phyloP scores from a whole-genome alignment of 805 yeast genomes.

The Myxozyma kluyveri region DNA sequence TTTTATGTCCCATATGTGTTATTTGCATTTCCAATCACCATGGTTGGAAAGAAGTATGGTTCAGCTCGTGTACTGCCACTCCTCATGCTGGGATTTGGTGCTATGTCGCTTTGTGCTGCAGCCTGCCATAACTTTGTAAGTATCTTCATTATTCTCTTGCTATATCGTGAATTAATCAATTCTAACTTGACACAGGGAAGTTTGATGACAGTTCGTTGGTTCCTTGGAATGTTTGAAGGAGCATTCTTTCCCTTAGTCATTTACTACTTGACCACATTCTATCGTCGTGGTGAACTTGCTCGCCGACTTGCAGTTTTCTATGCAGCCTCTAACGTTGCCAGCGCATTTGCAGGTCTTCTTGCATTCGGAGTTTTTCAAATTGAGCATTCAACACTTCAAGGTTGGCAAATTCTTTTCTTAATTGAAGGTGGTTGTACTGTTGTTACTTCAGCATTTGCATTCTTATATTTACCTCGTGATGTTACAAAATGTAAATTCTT shows the following conservation, averaged over 20 bases:
- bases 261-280: constrained; percentile 48
- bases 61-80: constrained; percentile 47
- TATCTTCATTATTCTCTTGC: too few species aligned
- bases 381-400: constrained; percentile 41
- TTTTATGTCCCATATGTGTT: constrained; percentile 48
- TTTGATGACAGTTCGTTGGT: constrained; percentile 47
- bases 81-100: constrained; percentile 47
- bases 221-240: constrained; percentile 54
- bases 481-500: constrained; percentile 52
- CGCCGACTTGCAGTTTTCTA: constrained; percentile 50
- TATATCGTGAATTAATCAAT: too few species aligned
- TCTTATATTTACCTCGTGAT: constrained; percentile 53
- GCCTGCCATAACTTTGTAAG: constrained; percentile 45
- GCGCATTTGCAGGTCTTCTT: constrained; percentile 59
- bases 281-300: constrained; percentile 50
- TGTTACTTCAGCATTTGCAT: constrained; percentile 48
- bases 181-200: too few species aligned
- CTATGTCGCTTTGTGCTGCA: constrained; percentile 42
- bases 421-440: constrained; percentile 60
- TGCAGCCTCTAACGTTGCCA: constrained; percentile 52
- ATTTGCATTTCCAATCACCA: constrained; percentile 46
- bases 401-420: constrained; percentile 62
- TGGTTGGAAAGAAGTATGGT: constrained; percentile 43
- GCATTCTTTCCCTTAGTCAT: constrained; percentile 41
- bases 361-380: constrained; percentile 51